Evolutionary conservation across 768 basidiomycete species (phyloP).

Genomic region (Cystofilobasidium capitatum): DNA sequence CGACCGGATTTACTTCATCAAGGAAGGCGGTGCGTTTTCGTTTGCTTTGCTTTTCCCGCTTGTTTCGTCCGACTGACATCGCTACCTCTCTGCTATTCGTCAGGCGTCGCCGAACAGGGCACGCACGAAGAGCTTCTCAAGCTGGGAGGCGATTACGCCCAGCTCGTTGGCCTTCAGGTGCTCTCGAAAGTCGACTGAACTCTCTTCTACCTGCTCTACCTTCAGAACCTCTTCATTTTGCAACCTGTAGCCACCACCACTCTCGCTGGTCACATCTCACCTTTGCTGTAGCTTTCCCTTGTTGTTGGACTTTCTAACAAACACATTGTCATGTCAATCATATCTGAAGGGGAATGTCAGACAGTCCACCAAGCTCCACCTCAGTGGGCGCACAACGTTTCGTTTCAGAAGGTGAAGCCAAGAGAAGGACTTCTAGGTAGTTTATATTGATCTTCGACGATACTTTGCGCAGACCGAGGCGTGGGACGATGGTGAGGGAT

Average conservation of each 20-base stretch:
- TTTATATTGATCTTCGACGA: no score
- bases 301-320: no score
- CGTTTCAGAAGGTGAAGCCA: background rate
- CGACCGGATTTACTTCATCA: constrained; percentile 24
- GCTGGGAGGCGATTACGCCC: constrained; percentile 13
- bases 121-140: constrained; percentile 19
- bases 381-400: background rate
- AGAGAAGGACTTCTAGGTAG: background rate
- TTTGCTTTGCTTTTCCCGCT: background rate
- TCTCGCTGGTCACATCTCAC: no score
- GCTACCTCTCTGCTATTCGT: no score
- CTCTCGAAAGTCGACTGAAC: no score
- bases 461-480: no score
- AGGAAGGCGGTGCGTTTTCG: constrained; percentile 16
- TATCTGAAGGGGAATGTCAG: background rate
- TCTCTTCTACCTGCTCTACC: no score
- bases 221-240: no score
- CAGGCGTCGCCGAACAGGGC: constrained; percentile 7
- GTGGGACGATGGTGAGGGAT: no score
- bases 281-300: no score
- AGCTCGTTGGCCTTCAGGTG: constrained; percentile 13
- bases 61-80: background rate
- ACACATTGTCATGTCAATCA: background rate
- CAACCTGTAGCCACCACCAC: no score
- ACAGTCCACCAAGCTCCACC: constrained; percentile 5